Evolutionary conservation across 2,329 filamentous ascomycete species (phyloP), one percentile per base, ranked within the genome.

Genomic region (Diaporthe caulivora): DNA sequence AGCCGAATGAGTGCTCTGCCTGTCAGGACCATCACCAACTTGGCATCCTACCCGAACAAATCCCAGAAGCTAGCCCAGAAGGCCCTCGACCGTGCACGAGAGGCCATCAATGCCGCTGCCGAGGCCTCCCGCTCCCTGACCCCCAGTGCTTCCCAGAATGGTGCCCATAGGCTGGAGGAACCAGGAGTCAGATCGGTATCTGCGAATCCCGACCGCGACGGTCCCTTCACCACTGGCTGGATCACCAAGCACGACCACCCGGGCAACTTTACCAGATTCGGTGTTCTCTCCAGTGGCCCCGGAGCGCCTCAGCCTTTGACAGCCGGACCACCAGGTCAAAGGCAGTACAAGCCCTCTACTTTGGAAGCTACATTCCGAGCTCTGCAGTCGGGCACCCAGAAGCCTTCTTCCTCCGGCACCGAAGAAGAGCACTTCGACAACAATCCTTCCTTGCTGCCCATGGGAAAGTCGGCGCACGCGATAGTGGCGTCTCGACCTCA

Each of bases 31-130:
- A 82, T 90, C 29, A 85, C 86, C 51, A 90, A 87, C 76, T 78
- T 90, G 76, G 88, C 88, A 21, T 90, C 88, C 1, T 90, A 89
- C 76, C 83, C 85, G 6, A 90, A 90, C 76, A 88, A 87, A 10
- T 86, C 83, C 78, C 88, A 89, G 78, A 86, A 86, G 79, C 81
- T 80, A 54, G 88, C 88, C 73, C 87, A 86, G 80, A 86, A 82
- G 76, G 81, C 83, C 24, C 84, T 89, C 54, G 75, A 77, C 70
- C 72, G 72, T n/a, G 74, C 64, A 49, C 65, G 74, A 18, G 58
- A 75, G 68, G 68, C 71, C 18, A 55, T 57, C 77, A 75, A 74
- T 74, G 76, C 73, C 62, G 75, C 68, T 72, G 70, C 54, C 60
- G 72, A 44, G 47, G 67, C 72, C 71, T 78, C 65, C 67, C 75